Conservation (phyloP, 495 filamentous ascomycete genomes). For the Podospora bellae-mahoneyi region DNA sequence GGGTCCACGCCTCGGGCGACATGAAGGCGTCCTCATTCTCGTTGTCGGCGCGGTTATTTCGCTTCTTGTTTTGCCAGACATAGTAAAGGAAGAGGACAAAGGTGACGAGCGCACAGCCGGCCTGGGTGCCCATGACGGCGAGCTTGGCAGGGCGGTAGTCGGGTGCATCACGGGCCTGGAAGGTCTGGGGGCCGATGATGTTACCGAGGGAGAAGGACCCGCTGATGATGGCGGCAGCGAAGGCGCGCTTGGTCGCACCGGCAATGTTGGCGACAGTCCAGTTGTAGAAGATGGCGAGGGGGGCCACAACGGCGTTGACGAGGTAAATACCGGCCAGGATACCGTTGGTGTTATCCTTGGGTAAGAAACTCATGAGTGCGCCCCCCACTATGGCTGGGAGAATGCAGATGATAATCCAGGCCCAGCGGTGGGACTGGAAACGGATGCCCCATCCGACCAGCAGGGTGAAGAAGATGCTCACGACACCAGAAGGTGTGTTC, state of each 20-base stretch:
- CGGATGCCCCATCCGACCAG: slow-evolving; percentile 46
- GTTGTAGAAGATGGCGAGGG: slow-evolving; percentile 44
- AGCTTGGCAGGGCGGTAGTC: slow-evolving; percentile 62
- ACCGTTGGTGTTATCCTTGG: slow-evolving; percentile 42
- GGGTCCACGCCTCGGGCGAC: slow-evolving; percentile 35
- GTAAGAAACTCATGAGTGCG: slow-evolving; percentile 58
- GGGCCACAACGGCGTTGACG: slow-evolving; percentile 57
- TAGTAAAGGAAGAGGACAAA: slow-evolving; percentile 36
- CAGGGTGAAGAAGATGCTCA: slow-evolving; percentile 55
- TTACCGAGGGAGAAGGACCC: slow-evolving; percentile 61
- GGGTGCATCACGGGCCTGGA: slow-evolving; percentile 57
- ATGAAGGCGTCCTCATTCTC: slow-evolving; percentile 32
- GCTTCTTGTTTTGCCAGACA: slow-evolving; percentile 37
- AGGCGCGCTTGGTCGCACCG: slow-evolving; percentile 40
- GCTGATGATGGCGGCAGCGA: slow-evolving; percentile 50
- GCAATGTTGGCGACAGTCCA: slow-evolving; percentile 39
- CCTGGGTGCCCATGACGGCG: slow-evolving; percentile 45
- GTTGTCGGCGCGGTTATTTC: slow-evolving; percentile 20
- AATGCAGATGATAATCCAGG: slow-evolving; percentile 34
- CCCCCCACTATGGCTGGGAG: slow-evolving; percentile 51
- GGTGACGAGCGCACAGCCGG: slow-evolving; percentile 34
- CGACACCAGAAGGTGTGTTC: slow-evolving; percentile 56
- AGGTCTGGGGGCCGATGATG: slow-evolving; percentile 68
- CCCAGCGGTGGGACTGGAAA: slow-evolving; percentile 35
- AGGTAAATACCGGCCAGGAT: slow-evolving; percentile 63